These are phyloP conservation scores for Acacia confusa DNA, from an alignment of 306 rosid species.

Conservation along the genomic window DNA sequence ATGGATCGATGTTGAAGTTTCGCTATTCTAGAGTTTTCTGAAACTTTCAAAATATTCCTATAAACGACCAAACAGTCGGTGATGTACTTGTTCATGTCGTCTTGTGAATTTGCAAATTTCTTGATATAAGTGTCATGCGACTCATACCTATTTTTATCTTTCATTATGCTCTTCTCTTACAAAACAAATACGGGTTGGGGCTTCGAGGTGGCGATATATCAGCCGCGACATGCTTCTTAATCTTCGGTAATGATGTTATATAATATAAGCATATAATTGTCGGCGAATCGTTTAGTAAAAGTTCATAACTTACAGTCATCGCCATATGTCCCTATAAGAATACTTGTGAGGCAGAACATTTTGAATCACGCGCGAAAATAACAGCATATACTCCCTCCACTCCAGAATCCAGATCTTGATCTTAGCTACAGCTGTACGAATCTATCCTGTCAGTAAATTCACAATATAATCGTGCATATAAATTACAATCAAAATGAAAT, in stretches of 20 bases:
- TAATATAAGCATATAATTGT: neutral
- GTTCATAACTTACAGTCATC: neutral
- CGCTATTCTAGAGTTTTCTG: neutral
- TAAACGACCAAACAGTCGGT: too few species aligned
- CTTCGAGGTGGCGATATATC: neutral
- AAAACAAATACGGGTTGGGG: neutral
- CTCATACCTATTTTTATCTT: neutral
- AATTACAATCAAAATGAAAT: slow-evolving; percentile 17
- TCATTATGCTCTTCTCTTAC: neutral
- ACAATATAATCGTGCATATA: neutral
- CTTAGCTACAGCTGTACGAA: neutral
- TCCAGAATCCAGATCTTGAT: neutral
- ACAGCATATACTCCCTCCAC: neutral
- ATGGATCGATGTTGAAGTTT: neutral
- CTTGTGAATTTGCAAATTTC: neutral
- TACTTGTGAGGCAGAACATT: neutral
- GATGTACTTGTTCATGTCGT: neutral
- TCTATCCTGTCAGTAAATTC: slow-evolving; percentile 3
- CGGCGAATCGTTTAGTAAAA: neutral
- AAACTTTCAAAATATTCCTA: neutral
- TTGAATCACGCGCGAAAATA: neutral
- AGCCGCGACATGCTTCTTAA: neutral
- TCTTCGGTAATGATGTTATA: neutral
- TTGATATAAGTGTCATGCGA: neutral
- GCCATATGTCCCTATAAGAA: neutral